These are phyloP conservation scores for Nitzschia inconspicua DNA, from an alignment of 108 stramenopile species.

Conservation along the genomic window DNA sequence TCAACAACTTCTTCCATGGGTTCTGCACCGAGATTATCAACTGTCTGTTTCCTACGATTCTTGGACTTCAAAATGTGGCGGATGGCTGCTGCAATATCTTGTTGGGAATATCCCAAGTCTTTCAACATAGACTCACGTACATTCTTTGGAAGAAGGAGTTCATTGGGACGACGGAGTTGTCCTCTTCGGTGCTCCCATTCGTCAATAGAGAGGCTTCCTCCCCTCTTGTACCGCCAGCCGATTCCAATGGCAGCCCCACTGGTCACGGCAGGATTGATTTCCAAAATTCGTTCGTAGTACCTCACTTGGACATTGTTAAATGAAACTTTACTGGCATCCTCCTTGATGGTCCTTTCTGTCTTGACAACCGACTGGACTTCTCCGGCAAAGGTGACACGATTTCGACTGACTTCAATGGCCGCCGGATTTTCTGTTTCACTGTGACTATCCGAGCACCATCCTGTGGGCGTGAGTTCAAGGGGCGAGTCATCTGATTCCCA, in stretches of 20 bases:
- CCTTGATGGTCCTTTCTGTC: no score
- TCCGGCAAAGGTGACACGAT: no score
- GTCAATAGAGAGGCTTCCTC: constrained; percentile 5
- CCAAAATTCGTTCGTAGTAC: constrained; percentile 39
- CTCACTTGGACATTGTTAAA: constrained; percentile 41
- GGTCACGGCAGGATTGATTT: constrained; percentile 50
- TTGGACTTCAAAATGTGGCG: constrained; percentile 10
- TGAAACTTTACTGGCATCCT: no score
- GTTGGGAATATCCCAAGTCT: constrained; percentile 13
- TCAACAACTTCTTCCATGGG: constrained; percentile 24
- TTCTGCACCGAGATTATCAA: constrained; percentile 6
- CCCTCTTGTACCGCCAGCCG: constrained; percentile 25
- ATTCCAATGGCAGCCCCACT: constrained; percentile 15
- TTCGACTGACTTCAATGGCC: no score
- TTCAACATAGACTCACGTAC: constrained; percentile 21
- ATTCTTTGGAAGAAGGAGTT: constrained; percentile 20
- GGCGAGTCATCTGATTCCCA: no score
- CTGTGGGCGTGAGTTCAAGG: no score
- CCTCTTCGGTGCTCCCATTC: constrained; percentile 18
- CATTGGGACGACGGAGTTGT: background rate
- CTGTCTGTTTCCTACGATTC: constrained; percentile 20
- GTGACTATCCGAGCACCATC: no score
- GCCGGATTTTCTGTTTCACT: no score
- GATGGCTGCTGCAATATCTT: constrained; percentile 21
- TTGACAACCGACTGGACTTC: no score